Base-by-base conservation (phyloP, 1,284 basidiomycete species). In the Malassezia dermatis region DNA sequence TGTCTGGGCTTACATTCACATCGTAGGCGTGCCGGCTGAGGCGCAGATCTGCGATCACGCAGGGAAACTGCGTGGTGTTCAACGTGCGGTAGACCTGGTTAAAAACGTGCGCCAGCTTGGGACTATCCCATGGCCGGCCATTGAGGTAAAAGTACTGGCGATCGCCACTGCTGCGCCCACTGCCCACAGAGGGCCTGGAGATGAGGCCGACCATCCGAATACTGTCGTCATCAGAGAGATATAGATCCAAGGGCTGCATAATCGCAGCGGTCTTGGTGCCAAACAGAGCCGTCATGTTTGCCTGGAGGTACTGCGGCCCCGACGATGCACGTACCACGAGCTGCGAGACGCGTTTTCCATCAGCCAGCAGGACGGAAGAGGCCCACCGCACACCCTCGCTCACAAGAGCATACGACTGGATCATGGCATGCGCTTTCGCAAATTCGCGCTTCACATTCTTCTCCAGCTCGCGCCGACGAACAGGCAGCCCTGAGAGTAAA, bases 1-100 rank as follows among this genome's bases (percentile, higher is more conserved):
- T 99, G 77, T 98, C 94, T 0, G 94, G 93, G 63, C 85, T 89
- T 59, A 98, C 87, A 66, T 98, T 99, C 71, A 98, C 84, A 70
- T 99, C 94, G 66, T 86, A 89, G 1, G 83, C 80, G 58, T 86
- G 88, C 27, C 83, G 83, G 0, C 88, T 87, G 5, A 95, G 74
- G 21, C 82, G 77, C 61, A 96, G 85, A 75, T 95, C 84, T 1
- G 87, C 86, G 7, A 95, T 76, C 35, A 93, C 78, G 59, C 93
- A 83, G 0, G 93, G 90, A 0, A 56, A 56, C 51, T 61, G 56
- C 44, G 58, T 48, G 30, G 60, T 58, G 35, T 71, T 70, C 60
- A 63, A 69, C 12, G 52, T 59, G 40, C 62, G 63, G 56, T 72
- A 73, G 15, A 72, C 68, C 31, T 73, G 69, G 55, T 70, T 72